A percentile compares a stretch with the other conserved stretches of the same genome.
Evolutionary conservation across 129 eudicot species (phyloP).

Genomic region (Artemisia annua): DNA sequence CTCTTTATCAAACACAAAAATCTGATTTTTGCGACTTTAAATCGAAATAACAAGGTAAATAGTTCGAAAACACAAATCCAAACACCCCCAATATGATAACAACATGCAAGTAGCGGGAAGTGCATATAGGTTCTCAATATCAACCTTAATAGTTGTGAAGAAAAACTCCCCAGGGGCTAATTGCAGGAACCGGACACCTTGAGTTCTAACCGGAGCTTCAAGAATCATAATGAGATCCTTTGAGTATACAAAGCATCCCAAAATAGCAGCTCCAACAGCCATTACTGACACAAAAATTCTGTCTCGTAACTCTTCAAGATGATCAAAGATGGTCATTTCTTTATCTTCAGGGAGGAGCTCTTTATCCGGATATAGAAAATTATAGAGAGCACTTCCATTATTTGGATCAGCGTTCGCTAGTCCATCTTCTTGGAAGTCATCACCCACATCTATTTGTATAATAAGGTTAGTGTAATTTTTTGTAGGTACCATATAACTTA

Average conservation of each 20-base stretch:
- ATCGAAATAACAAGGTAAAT: neutral
- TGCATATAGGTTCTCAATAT: slow-evolving; percentile 14
- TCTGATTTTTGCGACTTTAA: neutral
- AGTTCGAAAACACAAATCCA: neutral
- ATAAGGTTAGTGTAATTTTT: neutral
- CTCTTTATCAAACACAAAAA: too few relatives aligned
- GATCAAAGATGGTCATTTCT: slow-evolving; percentile 97
- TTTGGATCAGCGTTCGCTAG: slow-evolving; percentile 34
- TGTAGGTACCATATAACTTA: neutral
- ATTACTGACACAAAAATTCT: slow-evolving; percentile 91
- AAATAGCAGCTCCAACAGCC: slow-evolving; percentile 91
- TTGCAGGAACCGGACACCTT: slow-evolving; percentile 95
- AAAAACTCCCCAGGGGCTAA: slow-evolving; percentile 98
- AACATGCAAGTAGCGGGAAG: slow-evolving; percentile 3
- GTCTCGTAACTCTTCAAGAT: slow-evolving; percentile 86
- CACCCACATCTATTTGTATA: slow-evolving; percentile 41
- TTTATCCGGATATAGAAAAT: slow-evolving; percentile 85
- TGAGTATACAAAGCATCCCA: slow-evolving; percentile 90
- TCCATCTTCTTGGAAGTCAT: slow-evolving; percentile 42
- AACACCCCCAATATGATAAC: neutral
- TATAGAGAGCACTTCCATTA: slow-evolving; percentile 66
- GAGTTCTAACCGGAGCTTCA: slow-evolving; percentile 88
- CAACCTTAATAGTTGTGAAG: slow-evolving; percentile 92
- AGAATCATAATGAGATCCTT: slow-evolving; percentile 91
- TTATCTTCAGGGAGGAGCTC: slow-evolving; percentile 95